Conservation (phyloP, 148 eudicot genomes). For the Silene uniflora region DNA sequence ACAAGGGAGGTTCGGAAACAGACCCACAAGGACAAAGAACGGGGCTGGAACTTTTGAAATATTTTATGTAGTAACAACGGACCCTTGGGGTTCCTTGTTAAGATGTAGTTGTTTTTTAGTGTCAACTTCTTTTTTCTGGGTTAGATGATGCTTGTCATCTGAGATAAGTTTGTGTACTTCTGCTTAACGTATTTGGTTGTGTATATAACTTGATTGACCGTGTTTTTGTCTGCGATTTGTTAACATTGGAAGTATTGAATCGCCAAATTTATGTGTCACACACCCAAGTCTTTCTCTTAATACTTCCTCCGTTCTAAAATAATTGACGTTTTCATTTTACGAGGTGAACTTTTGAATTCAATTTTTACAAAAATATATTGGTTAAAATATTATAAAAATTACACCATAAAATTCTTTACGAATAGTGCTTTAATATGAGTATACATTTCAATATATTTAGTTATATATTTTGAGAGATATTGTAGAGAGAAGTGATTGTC, state of each 20-base stretch:
- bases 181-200: conserved; percentile 4
- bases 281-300: background rate
- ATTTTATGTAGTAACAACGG: background rate
- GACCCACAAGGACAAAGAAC: conserved; percentile 61
- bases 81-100: background rate
- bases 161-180: background rate
- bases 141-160: conserved; percentile 15
- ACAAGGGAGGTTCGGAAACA: conserved; percentile 45
- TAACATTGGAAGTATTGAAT: background rate
- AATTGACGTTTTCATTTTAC: no score
- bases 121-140: background rate
- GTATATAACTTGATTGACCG: conserved; percentile 1
- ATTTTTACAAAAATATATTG: no score
- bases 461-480: no score
- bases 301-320: no score
- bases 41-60: conserved; percentile 74
- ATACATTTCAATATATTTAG: no score
- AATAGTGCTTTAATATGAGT: no score
- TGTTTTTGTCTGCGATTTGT: background rate
- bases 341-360: no score
- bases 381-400: no score
- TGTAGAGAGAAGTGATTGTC: no score
- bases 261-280: no score
- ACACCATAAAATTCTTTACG: no score
- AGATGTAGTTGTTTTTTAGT: background rate